phyloP scores from a whole-genome alignment of 208 protist genomes.

The Trypanosoma platydactyli region DNA sequence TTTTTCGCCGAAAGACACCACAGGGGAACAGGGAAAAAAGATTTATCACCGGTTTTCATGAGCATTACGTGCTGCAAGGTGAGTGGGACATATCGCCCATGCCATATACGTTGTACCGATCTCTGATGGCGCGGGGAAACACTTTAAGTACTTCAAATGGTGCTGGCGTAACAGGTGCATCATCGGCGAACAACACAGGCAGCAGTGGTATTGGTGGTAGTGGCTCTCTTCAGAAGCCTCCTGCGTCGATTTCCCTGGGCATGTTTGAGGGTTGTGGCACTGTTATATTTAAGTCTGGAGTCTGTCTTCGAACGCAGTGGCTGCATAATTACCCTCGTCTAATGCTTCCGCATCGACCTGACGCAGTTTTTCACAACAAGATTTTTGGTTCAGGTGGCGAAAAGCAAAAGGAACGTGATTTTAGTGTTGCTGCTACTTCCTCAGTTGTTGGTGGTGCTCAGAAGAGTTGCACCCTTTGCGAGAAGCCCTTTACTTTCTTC shows the following conservation, averaged over 20 bases:
- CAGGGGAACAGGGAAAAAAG: constrained; percentile 6
- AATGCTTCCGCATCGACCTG: constrained; percentile 55
- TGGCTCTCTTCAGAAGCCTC: constrained; percentile 16
- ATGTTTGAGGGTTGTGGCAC: constrained; percentile 37
- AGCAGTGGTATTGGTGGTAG: not conserved
- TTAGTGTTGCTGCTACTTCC: not conserved
- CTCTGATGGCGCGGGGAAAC: constrained; percentile 5
- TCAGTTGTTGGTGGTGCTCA: not conserved
- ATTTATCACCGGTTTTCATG: constrained; percentile 12
- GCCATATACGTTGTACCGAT: constrained; percentile 20
- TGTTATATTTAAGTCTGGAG: constrained; percentile 67
- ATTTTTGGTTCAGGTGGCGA: constrained; percentile 13
- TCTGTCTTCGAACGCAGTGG: constrained; percentile 53
- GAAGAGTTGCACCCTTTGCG: constrained; percentile 56
- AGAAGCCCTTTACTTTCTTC: constrained; percentile 75
- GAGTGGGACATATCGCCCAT: constrained; percentile 14
- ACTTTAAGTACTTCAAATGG: not conserved
- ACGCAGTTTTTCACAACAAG: constrained; percentile 55
- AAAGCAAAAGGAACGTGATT: not conserved
- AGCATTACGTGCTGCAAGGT: constrained; percentile 30
- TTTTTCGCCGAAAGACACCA: constrained; percentile 20
- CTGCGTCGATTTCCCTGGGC: constrained; percentile 31
- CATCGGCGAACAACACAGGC: too few species aligned
- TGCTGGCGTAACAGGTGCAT: not conserved
- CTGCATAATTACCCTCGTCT: constrained; percentile 58